Base-by-base conservation (phyloP, 805 yeast species). In the Schizosaccharomyces cryophilus region DNA sequence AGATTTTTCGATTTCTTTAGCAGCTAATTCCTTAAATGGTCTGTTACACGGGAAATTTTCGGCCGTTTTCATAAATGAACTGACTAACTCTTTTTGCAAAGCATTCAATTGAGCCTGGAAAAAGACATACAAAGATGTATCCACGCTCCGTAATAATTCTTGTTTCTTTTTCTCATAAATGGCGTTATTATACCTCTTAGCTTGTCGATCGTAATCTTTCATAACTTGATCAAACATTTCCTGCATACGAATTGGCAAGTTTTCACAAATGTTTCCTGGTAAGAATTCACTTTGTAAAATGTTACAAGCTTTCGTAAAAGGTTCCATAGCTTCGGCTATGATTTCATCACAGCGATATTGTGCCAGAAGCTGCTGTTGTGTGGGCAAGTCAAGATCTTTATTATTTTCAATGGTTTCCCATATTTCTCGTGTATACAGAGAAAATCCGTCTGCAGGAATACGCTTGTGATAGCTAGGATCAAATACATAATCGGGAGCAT, bases 381-480 rank as follows among this genome's bases (percentile, higher is more conserved):
- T 89, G 31, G 98, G 98, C 65, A 93, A 76, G 72, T 93, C 98
- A 64, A 93, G 78, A 69, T 93, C 98, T 71, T 87, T 89, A 73
- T 93, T 93, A 64, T 78, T 77, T 70, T 87, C 95, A 67, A 93
- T 93, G 71, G 87, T 95, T 60, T 85, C 83, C 98, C 98, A 93
- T 65, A 95, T 83, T 68, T 83, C 85, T 61, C 81, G 83, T 0
- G 96, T 88, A 67, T 93, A 93, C 70, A 88, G 72, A 3, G 90
- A 78, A 97, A 98, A 93, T 29, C 96, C 97, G 72, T 93, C 98
- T 61, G 90, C 76, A 11, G 98, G 98, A 62, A 93, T 81, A 59
- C 78, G 76, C 65, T 93, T 88, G 68, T 87, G 95, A 69, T 87
- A 89, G 59, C 80, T 76, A 1, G 78, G 76, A 62, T 80, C 78